Evolutionary conservation across 139 green algal genomes (phyloP).

Genomic region (Chlamydomonas applanata): DNA sequence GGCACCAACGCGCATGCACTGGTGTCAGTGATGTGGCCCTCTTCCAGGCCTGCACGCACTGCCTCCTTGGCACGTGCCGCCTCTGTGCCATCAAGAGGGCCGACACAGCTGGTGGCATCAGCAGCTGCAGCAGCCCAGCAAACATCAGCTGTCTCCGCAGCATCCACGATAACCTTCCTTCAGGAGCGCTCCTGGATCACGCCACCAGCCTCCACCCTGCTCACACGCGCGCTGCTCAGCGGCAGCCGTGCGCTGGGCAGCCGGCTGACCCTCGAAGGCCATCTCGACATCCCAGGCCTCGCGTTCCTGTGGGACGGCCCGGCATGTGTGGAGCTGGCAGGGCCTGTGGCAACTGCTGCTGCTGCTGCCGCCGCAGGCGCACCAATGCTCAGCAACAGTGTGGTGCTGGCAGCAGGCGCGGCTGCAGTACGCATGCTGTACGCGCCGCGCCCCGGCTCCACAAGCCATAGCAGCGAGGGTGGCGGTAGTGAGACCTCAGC

Average conservation of each 20-base stretch:
- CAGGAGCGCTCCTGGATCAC: slow-evolving; percentile 13
- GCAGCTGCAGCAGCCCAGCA: no score
- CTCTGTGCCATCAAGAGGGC: neutral
- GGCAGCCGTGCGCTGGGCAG: slow-evolving; percentile 9
- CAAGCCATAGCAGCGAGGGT: neutral
- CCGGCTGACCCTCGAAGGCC: slow-evolving; percentile 21
- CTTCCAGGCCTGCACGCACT: neutral
- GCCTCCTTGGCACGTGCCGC: neutral
- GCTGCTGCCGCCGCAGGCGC: neutral
- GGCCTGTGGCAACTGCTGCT: no score
- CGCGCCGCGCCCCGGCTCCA: no score
- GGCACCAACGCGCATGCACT: slow-evolving; percentile 66
- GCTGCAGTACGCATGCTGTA: slow-evolving; percentile 16
- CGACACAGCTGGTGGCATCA: neutral
- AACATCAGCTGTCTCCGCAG: no score
- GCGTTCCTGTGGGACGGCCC: slow-evolving; percentile 48
- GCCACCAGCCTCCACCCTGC: slow-evolving; percentile 27
- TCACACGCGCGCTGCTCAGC: slow-evolving; percentile 21
- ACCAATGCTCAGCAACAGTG: slow-evolving; percentile 31
- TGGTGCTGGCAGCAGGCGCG: slow-evolving; percentile 29
- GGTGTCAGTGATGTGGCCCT: slow-evolving; percentile 4
- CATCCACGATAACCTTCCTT: neutral
- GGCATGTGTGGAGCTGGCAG: neutral
- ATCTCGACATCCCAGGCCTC: slow-evolving; percentile 34
- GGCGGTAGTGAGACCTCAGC: neutral